Conservation (phyloP, 306 rosid species). For the Sicyos baderoa region DNA sequence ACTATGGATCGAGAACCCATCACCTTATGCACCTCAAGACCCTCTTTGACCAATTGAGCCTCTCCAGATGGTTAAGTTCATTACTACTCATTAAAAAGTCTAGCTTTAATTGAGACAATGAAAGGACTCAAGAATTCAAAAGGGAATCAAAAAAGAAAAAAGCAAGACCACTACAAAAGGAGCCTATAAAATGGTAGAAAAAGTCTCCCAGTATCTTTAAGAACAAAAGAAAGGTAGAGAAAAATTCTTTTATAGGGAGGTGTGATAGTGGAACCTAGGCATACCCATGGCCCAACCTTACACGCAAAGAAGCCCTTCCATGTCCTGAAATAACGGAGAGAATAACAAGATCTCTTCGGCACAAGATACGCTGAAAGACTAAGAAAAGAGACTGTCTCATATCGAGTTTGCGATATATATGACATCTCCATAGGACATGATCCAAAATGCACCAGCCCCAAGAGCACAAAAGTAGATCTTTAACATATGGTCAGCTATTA, state of each 20-base stretch:
- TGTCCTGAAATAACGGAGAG: slow-evolving; percentile 1
- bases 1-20: no score
- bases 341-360: neutral
- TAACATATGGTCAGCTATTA: neutral
- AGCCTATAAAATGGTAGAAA: no score
- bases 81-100: neutral
- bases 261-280: slow-evolving; percentile 1
- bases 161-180: no score
- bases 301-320: neutral
- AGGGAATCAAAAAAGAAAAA: neutral
- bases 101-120: neutral
- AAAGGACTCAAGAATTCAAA: neutral
- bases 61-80: no score
- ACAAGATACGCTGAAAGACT: neutral
- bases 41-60: no score
- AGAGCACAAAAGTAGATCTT: neutral
- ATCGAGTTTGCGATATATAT: neutral
- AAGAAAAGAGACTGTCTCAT: neutral
- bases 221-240: neutral
- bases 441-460: neutral
- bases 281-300: neutral
- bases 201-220: no score
- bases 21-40: no score
- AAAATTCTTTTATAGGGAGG: neutral
- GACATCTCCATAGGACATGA: neutral